These are phyloP conservation scores for Aureobasidium subglaciale DNA, from an alignment of 2,329 filamentous ascomycete genomes.

Conservation along the genomic window DNA sequence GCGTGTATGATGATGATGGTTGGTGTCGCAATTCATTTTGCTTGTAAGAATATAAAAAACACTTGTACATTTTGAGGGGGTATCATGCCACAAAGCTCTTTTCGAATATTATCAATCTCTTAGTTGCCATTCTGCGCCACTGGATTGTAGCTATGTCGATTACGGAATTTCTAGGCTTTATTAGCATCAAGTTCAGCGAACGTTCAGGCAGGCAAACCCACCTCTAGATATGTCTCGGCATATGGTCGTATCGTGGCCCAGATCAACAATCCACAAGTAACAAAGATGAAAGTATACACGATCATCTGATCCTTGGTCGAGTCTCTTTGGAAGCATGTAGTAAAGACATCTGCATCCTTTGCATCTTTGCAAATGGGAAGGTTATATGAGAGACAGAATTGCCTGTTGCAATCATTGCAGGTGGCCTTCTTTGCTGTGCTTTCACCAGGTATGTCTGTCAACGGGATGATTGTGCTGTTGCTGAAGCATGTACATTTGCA, in stretches of 20 bases:
- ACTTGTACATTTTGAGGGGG: constrained; percentile 15
- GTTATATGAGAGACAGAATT: constrained; percentile 58
- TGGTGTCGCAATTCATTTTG: not conserved
- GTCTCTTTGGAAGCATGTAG: constrained; percentile 62
- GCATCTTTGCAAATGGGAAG: constrained; percentile 55
- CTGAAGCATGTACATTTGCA: constrained; percentile 66
- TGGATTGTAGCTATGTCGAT: constrained; percentile 46
- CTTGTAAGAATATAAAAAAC: constrained; percentile 16
- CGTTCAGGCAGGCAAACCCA: constrained; percentile 26
- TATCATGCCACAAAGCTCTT: constrained; percentile 6
- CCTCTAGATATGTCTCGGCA: constrained; percentile 50
- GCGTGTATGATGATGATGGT: not conserved
- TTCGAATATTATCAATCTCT: not conserved
- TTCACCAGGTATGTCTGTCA: constrained; percentile 33
- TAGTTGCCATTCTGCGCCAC: constrained; percentile 25
- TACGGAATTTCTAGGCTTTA: constrained; percentile 35
- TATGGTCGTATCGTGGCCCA: constrained; percentile 56
- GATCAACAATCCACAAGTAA: constrained; percentile 52
- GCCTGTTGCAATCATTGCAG: constrained; percentile 61
- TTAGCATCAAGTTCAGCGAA: constrained; percentile 16
- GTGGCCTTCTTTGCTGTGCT: constrained; percentile 34
- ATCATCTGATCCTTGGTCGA: constrained; percentile 61
- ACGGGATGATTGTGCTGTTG: constrained; percentile 64
- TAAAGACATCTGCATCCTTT: constrained; percentile 59
- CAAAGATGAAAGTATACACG: constrained; percentile 59